phyloP scores from a whole-genome alignment of 2,329 filamentous ascomycete species.

The Emmonsiellopsis sp. region DNA sequence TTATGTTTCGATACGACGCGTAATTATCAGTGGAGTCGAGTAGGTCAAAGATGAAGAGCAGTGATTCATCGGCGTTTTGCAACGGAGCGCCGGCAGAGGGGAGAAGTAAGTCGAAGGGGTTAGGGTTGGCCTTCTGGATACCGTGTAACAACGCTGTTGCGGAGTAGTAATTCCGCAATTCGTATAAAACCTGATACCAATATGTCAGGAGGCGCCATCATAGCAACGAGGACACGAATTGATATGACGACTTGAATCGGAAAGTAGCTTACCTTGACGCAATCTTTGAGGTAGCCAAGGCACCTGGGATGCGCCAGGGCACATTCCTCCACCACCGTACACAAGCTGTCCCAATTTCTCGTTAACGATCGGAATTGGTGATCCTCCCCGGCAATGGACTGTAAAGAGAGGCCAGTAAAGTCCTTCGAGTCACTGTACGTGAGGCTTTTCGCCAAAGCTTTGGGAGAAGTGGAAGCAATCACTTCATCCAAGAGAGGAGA shows the following conservation, averaged over 20 bases:
- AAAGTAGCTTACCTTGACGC: slow-evolving; percentile 22
- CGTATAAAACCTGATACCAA: slow-evolving; percentile 20
- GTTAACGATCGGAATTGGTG: slow-evolving; percentile 15
- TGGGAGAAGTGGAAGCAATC: slow-evolving; percentile 21
- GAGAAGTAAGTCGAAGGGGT: slow-evolving; percentile 2
- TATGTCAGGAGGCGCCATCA: neutral
- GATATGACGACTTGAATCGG: neutral
- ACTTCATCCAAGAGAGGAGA: slow-evolving; percentile 26
- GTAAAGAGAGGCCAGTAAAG: slow-evolving; percentile 20
- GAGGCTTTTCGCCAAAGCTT: slow-evolving; percentile 24
- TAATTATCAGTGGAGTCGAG: slow-evolving; percentile 25
- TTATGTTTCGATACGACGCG: slow-evolving; percentile 24
- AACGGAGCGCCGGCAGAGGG: neutral
- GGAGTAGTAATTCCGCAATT: slow-evolving; percentile 26
- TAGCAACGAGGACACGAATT: neutral
- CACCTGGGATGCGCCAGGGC: slow-evolving; percentile 27
- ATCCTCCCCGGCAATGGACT: slow-evolving; percentile 18
- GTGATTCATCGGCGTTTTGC: neutral
- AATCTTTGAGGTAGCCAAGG: slow-evolving; percentile 23
- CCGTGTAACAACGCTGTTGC: slow-evolving; percentile 27
- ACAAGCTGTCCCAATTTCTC: slow-evolving; percentile 22
- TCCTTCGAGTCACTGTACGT: slow-evolving; percentile 20
- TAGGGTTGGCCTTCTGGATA: slow-evolving; percentile 22
- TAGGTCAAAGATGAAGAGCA: slow-evolving; percentile 15
- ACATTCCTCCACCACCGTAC: slow-evolving; percentile 28